Evolutionary conservation across 2,329 filamentous ascomycete genomes (phyloP).

Genomic region (Pseudogymnoascus sp.): DNA sequence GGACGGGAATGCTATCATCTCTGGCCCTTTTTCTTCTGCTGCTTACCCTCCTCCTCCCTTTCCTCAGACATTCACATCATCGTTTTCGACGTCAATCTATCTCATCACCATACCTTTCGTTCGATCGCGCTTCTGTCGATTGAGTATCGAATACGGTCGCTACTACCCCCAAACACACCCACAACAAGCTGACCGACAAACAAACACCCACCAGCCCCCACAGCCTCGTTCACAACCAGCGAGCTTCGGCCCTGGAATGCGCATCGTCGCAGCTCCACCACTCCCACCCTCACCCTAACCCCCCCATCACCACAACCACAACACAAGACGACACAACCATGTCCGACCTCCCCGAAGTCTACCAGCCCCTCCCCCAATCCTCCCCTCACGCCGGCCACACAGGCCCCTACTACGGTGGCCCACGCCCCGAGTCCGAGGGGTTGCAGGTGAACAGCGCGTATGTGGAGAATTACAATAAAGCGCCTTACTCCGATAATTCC

Average conservation of each 20-base stretch:
- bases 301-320: neutral
- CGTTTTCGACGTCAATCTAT: neutral
- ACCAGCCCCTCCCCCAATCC: neutral
- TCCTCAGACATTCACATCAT: neutral
- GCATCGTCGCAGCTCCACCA: neutral
- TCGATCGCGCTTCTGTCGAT: neutral
- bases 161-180: neutral
- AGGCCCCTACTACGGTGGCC: neutral
- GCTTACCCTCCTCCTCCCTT: neutral
- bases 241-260: neutral
- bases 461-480: neutral
- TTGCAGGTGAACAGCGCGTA: neutral
- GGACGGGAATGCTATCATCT: neutral
- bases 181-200: neutral
- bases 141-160: neutral
- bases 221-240: neutral
- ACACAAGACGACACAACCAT: neutral
- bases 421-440: neutral
- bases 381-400: neutral
- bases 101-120: neutral
- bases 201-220: neutral
- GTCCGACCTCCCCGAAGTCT: constrained; percentile 2
- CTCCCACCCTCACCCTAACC: neutral
- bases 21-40: neutral
- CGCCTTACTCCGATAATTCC: neutral